Base-by-base conservation (phyloP, 1,284 basidiomycete species). In the Leucoagaricus sp. region DNA sequence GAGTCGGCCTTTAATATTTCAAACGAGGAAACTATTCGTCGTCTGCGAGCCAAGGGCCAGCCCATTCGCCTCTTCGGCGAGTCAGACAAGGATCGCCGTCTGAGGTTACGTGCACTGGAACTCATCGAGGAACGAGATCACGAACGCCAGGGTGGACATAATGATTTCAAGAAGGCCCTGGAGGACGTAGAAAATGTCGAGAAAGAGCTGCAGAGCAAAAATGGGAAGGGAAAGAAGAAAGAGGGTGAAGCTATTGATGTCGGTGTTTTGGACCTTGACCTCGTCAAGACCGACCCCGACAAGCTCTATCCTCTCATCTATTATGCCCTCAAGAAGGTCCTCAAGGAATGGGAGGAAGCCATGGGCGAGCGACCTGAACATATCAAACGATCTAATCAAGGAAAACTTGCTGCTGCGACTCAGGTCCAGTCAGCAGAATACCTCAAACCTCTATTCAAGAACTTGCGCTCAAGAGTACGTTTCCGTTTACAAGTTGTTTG, bases 251-350 rank as follows among this genome's bases (percentile, higher is more conserved):
- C 85, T 50, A 66, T 73, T 26, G 69, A 75, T 41, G 72, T 76
- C 48, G 76, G 81, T 13, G 72, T 93, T 12, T 75, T 96, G 55
- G 93, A 97, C 69, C 72, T 98, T 26, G 77, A 74, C 6, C 80
- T 98, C 49, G 74, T 98, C 70, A 96, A 96, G 77, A 87, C 85
- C 19, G 93, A 98, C 69, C 91, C 94, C n/a, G 92, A 96, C 75
- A 97, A 93, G 73, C 78, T 99, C 23, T 98, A 99, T 69, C 97
- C 97, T 1, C 80, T 98, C 66, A 97, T 99, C 59, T 99, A 99
- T 71, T 96, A 96, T 71, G 94, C 95, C 1, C 77, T 99, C 60
- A 99, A 99, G 79, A 81, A 87, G 51, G 87, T 91, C 1, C 77
- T 99, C 57, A 93, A 93, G 67, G 97, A 99, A 67, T 99, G 97